These are phyloP conservation scores for Aspergillus tamarii DNA, from an alignment of 2,329 filamentous ascomycete genomes.

Conservation along the genomic window DNA sequence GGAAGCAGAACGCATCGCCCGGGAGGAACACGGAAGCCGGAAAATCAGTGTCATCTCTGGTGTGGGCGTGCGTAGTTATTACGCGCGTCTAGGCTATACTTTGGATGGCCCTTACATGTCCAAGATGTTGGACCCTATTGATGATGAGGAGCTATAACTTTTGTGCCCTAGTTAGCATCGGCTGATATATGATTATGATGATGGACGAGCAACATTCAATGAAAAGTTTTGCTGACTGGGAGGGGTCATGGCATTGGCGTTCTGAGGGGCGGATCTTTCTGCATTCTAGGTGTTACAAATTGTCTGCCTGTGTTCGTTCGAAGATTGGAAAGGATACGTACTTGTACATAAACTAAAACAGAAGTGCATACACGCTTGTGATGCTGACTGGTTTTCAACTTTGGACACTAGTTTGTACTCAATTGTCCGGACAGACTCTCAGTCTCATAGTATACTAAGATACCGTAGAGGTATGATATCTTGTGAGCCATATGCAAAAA, in stretches of 20 bases:
- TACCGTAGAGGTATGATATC: neutral
- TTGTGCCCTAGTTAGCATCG: neutral
- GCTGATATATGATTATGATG: slow-evolving; percentile 17
- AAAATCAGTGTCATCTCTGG: slow-evolving; percentile 99
- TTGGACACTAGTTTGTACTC: neutral
- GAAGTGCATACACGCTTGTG: neutral
- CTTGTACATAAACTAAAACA: neutral
- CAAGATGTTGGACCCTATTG: slow-evolving; percentile 50
- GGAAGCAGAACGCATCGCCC: slow-evolving; percentile 91
- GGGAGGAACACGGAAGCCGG: slow-evolving; percentile 87
- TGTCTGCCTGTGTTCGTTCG: neutral
- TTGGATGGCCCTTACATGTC: slow-evolving; percentile 85
- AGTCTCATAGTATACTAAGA: neutral
- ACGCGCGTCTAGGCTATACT: slow-evolving; percentile 88
- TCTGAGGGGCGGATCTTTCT: slow-evolving; percentile 6
- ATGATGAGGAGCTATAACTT: slow-evolving; percentile 37
- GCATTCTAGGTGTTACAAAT: slow-evolving; percentile 11
- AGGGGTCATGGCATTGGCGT: slow-evolving; percentile 9
- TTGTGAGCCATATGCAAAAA: neutral
- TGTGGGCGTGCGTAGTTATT: slow-evolving; percentile 93
- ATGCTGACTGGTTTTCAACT: neutral
- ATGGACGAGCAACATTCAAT: slow-evolving; percentile 5
- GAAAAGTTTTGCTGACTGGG: slow-evolving; percentile 8
- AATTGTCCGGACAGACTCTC: neutral
- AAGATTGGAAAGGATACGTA: neutral